Evolutionary conservation across 192 early-diverging fungal genomes (phyloP).

Genomic region (Mortierella antarctica): DNA sequence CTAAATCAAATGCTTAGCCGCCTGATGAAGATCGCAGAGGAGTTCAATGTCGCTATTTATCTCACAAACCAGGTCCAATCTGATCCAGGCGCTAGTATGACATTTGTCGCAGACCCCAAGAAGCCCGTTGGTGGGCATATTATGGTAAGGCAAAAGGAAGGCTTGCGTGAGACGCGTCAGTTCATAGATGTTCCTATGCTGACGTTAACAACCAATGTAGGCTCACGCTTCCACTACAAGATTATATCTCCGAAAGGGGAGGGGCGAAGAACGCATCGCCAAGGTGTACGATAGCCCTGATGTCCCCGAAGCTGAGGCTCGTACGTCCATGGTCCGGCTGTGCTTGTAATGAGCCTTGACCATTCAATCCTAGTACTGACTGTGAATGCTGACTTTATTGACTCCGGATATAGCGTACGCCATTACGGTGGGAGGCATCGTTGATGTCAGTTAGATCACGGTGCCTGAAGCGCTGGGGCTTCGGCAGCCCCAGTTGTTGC

Average conservation of each 20-base stretch:
- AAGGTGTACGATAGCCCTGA: slow-evolving; percentile 91
- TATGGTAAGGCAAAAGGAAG: slow-evolving; percentile 60
- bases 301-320: slow-evolving; percentile 74
- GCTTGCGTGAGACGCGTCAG: not conserved
- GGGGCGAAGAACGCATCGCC: slow-evolving; percentile 81
- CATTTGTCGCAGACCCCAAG: slow-evolving; percentile 89
- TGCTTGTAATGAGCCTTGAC: not conserved
- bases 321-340: slow-evolving; percentile 20
- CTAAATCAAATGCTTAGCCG: slow-evolving; percentile 79
- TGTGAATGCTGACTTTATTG: slow-evolving; percentile 6
- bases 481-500: too few relatives aligned
- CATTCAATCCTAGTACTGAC: not conserved
- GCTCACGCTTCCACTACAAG: slow-evolving; percentile 74
- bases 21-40: slow-evolving; percentile 81
- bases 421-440: slow-evolving; percentile 81
- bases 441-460: slow-evolving; percentile 59
- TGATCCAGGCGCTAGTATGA: slow-evolving; percentile 71
- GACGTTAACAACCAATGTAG: not conserved
- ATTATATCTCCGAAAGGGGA: slow-evolving; percentile 82
- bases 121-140: slow-evolving; percentile 89
- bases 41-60: slow-evolving; percentile 87
- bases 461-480: not conserved
- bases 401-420: slow-evolving; percentile 63
- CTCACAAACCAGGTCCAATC: slow-evolving; percentile 81
- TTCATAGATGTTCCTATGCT: not conserved